Percentiles rank a stretch among this genome's conserved stretches.
Evolutionary conservation across 129 eudicot genomes (phyloP).

Genomic region (Pittosporum tobira): DNA sequence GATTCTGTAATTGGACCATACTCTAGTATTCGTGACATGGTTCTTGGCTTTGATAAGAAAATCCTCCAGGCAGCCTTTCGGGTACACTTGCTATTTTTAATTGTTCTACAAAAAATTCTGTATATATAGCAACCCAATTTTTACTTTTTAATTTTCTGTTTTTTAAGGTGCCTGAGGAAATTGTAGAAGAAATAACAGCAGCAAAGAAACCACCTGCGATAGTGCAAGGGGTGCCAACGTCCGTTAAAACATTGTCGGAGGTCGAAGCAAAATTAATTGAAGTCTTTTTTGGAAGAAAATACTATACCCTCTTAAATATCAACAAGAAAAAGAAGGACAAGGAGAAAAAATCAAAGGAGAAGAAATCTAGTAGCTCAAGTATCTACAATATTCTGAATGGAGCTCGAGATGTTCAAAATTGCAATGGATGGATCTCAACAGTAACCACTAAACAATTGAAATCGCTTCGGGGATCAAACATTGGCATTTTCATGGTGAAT

Average conservation of each 20-base stretch:
- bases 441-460: conserved; percentile 38
- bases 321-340: conserved; percentile 7
- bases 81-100: conserved; percentile 20
- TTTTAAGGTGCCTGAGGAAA: conserved; percentile 58
- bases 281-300: conserved; percentile 23
- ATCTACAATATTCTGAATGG: conserved; percentile 33
- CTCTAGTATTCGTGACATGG: conserved; percentile 41
- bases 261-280: conserved; percentile 23
- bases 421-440: conserved; percentile 59
- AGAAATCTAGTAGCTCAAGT: no score
- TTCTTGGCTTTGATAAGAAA: conserved; percentile 57
- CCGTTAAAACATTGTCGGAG: conserved; percentile 25
- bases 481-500: conserved; percentile 81
- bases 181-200: conserved; percentile 44
- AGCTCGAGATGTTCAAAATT: conserved; percentile 45
- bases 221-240: conserved; percentile 31
- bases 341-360: conserved; percentile 4
- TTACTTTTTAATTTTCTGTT: no score
- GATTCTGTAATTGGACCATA: conserved; percentile 21
- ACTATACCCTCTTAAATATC: conserved; percentile 11
- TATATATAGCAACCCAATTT: no score
- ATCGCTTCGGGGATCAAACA: conserved; percentile 29
- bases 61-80: conserved; percentile 52
- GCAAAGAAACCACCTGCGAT: conserved; percentile 42
- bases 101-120: no score